These are phyloP conservation scores for Yarrowia sp. DNA, from an alignment of 805 yeast genomes.

Conservation along the genomic window DNA sequence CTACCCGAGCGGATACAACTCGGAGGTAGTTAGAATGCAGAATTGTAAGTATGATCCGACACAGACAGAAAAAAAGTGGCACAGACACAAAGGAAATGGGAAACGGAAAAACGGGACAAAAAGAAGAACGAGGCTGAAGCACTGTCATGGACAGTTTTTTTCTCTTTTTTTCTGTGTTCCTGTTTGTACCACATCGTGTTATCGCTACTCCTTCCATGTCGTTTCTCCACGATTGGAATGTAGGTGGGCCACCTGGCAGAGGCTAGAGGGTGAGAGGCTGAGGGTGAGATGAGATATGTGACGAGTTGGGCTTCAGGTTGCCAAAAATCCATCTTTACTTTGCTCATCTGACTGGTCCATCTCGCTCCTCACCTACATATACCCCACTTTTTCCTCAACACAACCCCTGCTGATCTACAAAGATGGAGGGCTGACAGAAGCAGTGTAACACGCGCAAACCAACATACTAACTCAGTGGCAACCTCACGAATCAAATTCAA, in stretches of 20 bases:
- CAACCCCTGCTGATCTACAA: not conserved
- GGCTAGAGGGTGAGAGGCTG: not conserved
- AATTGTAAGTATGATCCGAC: conserved; percentile 14
- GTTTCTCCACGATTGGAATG: not conserved
- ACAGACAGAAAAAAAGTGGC: not conserved
- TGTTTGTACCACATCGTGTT: not conserved
- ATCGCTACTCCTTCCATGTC: not conserved
- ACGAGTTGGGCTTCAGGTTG: too few species aligned
- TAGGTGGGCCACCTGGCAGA: conserved; percentile 12
- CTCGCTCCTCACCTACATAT: not conserved
- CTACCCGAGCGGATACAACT: conserved; percentile 24
- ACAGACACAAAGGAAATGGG: not conserved
- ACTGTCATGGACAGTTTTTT: too few species aligned
- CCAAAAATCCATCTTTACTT: too few species aligned
- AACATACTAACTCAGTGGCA: conserved; percentile 12
- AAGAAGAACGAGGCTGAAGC: not conserved
- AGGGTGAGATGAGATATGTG: not conserved
- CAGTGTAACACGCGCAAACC: too few species aligned
- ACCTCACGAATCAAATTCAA: conserved; percentile 39
- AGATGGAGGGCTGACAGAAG: not conserved
- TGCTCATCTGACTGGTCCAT: not conserved
- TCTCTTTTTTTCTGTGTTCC: too few species aligned
- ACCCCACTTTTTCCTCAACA: not conserved
- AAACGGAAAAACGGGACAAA: not conserved
- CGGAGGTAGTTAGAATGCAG: conserved; percentile 22